These are phyloP conservation scores for Colletotrichum tanaceti DNA, from an alignment of 2,329 filamentous ascomycete genomes.

Conservation along the genomic window DNA sequence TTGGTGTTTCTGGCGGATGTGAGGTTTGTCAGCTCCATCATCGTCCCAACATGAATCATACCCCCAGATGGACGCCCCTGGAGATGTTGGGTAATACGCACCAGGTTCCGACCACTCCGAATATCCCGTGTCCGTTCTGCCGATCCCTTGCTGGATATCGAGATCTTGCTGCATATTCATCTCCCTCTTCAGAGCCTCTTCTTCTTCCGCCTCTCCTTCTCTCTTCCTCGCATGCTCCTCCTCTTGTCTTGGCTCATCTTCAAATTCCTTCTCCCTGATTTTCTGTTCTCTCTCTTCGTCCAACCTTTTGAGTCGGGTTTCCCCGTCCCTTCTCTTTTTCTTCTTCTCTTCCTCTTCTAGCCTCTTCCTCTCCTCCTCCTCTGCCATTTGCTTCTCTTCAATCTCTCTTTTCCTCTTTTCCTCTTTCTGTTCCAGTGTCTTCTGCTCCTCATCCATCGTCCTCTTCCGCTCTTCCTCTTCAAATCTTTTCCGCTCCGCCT, in stretches of 20 bases:
- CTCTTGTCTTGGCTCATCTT: neutral
- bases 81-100: neutral
- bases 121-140: constrained; percentile 2
- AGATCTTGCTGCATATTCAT: neutral
- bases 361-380: neutral
- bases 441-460: neutral
- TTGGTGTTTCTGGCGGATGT: neutral
- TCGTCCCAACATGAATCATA: neutral
- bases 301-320: neutral
- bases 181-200: constrained; percentile 1
- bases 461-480: neutral
- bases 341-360: neutral
- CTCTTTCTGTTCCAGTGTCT: neutral
- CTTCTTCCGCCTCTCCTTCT: neutral
- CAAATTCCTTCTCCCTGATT: neutral
- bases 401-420: neutral
- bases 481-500: neutral
- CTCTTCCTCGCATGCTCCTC: neutral
- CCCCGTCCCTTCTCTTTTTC: neutral
- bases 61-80: neutral
- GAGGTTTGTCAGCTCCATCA: neutral
- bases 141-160: constrained; percentile 5
- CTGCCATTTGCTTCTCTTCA: neutral
- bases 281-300: neutral
- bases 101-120: constrained; percentile 8